Percentiles rank a stretch among this genome's conserved stretches.
Conservation (phyloP, 176 grass and related monocot genomes). For the Typha latifolia region DNA sequence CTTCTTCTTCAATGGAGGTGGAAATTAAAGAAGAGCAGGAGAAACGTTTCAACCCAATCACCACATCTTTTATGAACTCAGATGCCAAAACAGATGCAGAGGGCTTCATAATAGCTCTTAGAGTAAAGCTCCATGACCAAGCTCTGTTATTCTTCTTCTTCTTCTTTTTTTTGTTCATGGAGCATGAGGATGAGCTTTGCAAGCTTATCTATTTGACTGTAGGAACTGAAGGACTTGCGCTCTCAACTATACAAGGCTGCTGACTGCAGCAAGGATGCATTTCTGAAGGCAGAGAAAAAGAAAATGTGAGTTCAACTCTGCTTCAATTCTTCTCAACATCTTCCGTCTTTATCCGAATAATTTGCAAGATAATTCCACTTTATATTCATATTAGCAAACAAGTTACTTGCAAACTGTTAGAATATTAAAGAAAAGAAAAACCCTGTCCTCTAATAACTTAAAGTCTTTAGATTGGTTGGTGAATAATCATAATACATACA, state of each 20-base stretch:
- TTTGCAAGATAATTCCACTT: too few species aligned
- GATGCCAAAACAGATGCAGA: not conserved
- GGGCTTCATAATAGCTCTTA: conserved; percentile 44
- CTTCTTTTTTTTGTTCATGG: not conserved
- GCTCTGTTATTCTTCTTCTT: not conserved
- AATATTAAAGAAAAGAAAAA: too few species aligned
- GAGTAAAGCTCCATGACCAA: conserved; percentile 11
- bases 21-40: not conserved
- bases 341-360: not conserved
- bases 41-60: not conserved
- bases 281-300: conserved; percentile 45
- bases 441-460: too few species aligned
- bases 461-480: too few species aligned
- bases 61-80: not conserved
- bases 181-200: not conserved
- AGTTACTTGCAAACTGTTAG: too few species aligned
- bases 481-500: too few species aligned
- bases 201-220: not conserved
- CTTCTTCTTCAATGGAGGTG: not conserved
- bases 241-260: conserved; percentile 71
- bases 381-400: too few species aligned
- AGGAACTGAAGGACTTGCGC: conserved; percentile 86
- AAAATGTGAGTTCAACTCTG: conserved; percentile 38
- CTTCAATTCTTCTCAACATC: not conserved
- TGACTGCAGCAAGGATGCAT: conserved; percentile 69